Base-by-base conservation (phyloP, 805 yeast genomes). In the Kregervanrija fluxuum region DNA sequence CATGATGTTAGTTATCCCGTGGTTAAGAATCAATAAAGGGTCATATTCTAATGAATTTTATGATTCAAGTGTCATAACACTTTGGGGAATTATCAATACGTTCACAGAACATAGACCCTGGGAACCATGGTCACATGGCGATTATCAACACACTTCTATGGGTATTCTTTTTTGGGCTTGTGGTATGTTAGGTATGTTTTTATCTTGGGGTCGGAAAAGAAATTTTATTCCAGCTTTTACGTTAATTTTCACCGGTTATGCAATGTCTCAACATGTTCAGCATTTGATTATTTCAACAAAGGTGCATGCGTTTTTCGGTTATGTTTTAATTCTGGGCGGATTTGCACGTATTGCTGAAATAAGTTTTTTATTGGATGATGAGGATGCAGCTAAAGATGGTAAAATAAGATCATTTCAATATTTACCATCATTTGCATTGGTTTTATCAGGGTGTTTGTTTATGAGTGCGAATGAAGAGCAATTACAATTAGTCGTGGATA, bases 131-230 rank as follows among this genome's bases (percentile, higher is more conserved):
- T 74, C 77, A 37, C 95, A 85, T 70, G 93, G 95, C 9, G 97
- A 89, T 62, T 87, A 83, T 61, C 96, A 90, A 67, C 97, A 90
- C 63, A 90, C 98, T 0, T 78, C 93, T 15, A 88, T 91, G 96
- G 98, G 98, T 1, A 85, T 91, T 45, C 74, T 91, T 30, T 91
- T 97, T 95, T 89, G 96, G 95, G 78, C 87, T 41, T 95, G 95
- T 45, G 98, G 97, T 8, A 67, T 89, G 51, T 64, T 89, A 22
- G 98, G 98, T 1, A 71, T 91, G 48, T 85, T 75, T 64, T 65
- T 90, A 46, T 75, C 95, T 1, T 68, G 86, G 57, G 77, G 77
- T 42, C 79, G 83, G 38, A 69, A 71, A 47, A 74, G 96, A 53
- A 75, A 84, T 33, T 85, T 80, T 54, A 67, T 91, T 33, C 98